Conservation (phyloP, 2,329 filamentous ascomycete species). For the Diaporthe sp. region DNA sequence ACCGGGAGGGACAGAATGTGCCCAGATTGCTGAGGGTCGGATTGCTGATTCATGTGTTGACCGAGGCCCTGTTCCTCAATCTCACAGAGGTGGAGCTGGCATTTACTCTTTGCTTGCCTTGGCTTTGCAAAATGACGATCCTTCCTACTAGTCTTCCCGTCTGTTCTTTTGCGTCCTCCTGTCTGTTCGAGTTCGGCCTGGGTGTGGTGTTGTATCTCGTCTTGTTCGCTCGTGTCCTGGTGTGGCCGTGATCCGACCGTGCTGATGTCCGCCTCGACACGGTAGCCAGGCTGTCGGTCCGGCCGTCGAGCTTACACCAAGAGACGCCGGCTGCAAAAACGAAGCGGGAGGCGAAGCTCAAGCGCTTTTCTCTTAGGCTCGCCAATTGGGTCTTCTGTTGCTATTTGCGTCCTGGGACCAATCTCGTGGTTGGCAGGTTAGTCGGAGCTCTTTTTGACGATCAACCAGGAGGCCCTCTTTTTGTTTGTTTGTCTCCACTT, state of each 20-base stretch:
- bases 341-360: slow-evolving; percentile 20
- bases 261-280: neutral
- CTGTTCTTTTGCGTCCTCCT: neutral
- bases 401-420: slow-evolving; percentile 8
- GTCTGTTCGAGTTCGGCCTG: neutral
- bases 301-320: slow-evolving; percentile 2
- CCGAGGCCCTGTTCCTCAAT: slow-evolving; percentile 26
- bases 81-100: slow-evolving; percentile 25
- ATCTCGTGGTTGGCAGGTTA: slow-evolving; percentile 23
- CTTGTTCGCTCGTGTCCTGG: neutral
- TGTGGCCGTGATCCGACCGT: slow-evolving; percentile 2
- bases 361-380: neutral
- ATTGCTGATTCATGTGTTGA: slow-evolving; percentile 31
- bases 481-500: slow-evolving; percentile 20
- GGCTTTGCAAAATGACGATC: slow-evolving; percentile 6
- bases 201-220: neutral
- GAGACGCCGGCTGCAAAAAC: slow-evolving; percentile 4
- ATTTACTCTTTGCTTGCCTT: neutral
- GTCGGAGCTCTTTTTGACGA: neutral
- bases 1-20: neutral
- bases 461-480: slow-evolving; percentile 26
- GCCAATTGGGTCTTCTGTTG: slow-evolving; percentile 20
- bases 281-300: slow-evolving; percentile 12
- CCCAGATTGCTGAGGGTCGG: slow-evolving; percentile 32
- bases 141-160: neutral